Conservation (phyloP, 305 asterid species). For the Fraxinus velutina region DNA sequence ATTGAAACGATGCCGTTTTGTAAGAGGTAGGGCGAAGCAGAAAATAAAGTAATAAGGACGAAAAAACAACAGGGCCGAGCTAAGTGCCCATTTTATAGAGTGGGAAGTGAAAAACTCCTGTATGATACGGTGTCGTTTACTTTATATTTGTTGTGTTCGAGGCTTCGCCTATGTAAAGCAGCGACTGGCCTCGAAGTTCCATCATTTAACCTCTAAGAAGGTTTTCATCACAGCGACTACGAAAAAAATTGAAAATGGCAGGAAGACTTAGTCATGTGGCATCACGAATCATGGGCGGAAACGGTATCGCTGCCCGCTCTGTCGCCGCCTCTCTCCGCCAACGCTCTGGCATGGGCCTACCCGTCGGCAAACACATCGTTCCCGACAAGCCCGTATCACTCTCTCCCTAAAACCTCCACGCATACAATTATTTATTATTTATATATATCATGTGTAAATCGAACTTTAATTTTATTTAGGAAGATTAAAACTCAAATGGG, state of each 20-base stretch:
- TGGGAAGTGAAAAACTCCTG: neutral
- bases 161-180: neutral
- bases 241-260: constrained; percentile 46
- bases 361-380: constrained; percentile 85
- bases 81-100: neutral
- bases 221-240: neutral
- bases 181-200: neutral
- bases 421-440: neutral
- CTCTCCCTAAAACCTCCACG: neutral
- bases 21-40: neutral
- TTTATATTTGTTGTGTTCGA: neutral
- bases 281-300: constrained; percentile 80
- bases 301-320: constrained; percentile 71
- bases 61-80: neutral
- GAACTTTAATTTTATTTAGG: neutral
- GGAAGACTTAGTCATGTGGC: constrained; percentile 70
- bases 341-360: constrained; percentile 94
- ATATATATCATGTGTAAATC: neutral
- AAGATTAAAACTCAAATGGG: constrained; percentile 8
- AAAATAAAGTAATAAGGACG: neutral
- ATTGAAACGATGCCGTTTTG: neutral
- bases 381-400: constrained; percentile 72
- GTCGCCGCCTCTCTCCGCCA: constrained; percentile 72
- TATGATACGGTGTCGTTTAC: neutral
- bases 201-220: neutral